Evolutionary conservation across 2,329 filamentous ascomycete genomes (phyloP), one percentile per base, ranked within the genome.

Genomic region (Aspergillus latus): DNA sequence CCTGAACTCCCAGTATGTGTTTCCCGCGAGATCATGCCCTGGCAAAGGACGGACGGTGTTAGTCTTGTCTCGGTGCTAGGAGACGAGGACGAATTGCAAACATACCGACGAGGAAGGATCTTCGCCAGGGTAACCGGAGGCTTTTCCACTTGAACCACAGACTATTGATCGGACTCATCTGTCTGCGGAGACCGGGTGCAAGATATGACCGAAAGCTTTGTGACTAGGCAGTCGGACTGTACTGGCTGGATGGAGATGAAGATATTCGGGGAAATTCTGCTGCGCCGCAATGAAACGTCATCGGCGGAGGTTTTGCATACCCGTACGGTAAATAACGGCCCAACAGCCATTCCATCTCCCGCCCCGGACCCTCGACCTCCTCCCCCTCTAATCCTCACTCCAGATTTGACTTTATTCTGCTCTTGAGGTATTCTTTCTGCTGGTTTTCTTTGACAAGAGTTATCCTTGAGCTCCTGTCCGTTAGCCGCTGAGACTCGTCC

Each of bases 1-100:
- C 66, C 82, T 83, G 71, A 87, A 87, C 65, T 86, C 84, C 84
- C 84, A 88, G 70, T 81, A 88, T 8, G 84, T 87, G 71, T 87
- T 87, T 59, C 84, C 84, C 16, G 78, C 69, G 47, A 88, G 77
- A 70, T 88, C 84, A 62, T 79, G 76, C 66, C 84, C 84, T 85
- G 64, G 32, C 39, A 57, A 37, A 11, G 7, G 40, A 54, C 16
- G 34, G 21, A 21, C 21, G 21, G 21, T 37, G n/a, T 32, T 36
- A 40, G 21, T 26, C 28, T 26, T 52, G 16, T 21, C 21, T 21
- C 21, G 21, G 21, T 21, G 21, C 16, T 37, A 16, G 8, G 11
- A n/a, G 28, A n/a, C 10, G 59, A 8, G 30, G 15, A 30, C 26
- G 42, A 48, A 29, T 52, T 43, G 44, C 39, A 26, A 56, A 66